Evolutionary conservation across 2,329 filamentous ascomycete species (phyloP).

Genomic region (Colletotrichum sojae): DNA sequence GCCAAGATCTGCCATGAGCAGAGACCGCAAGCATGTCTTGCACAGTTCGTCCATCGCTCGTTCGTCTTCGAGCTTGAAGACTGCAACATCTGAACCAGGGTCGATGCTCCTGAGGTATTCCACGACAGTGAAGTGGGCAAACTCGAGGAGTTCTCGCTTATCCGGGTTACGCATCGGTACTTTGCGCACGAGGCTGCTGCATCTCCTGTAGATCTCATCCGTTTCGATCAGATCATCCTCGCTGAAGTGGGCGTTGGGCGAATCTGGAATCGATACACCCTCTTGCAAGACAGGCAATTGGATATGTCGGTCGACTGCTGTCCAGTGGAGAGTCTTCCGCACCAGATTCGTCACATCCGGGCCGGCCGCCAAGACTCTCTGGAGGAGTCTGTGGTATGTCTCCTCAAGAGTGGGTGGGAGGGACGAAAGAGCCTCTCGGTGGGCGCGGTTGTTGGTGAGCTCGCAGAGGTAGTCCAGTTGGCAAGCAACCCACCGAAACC

Average conservation of each 20-base stretch:
- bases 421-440: background rate
- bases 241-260: background rate
- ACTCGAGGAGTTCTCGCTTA: background rate
- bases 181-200: conserved; percentile 9
- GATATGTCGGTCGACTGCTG: accelerated
- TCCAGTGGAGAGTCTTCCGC: conserved; percentile 11
- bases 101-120: background rate
- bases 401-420: conserved; percentile 5
- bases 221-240: background rate
- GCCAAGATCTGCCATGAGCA: background rate
- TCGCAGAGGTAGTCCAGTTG: conserved; percentile 17
- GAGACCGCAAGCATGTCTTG: background rate
- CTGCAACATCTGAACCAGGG: background rate
- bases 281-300: background rate
- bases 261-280: background rate
- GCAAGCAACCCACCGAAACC: conserved; percentile 23
- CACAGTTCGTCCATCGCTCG: background rate
- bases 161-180: background rate
- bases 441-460: background rate
- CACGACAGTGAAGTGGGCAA: conserved; percentile 17
- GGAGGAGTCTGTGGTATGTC: background rate
- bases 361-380: accelerated
- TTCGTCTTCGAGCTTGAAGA: background rate
- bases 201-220: background rate
- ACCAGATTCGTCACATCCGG: background rate